Conservation (phyloP, 805 yeast species). For the Saturnispora sekii region DNA sequence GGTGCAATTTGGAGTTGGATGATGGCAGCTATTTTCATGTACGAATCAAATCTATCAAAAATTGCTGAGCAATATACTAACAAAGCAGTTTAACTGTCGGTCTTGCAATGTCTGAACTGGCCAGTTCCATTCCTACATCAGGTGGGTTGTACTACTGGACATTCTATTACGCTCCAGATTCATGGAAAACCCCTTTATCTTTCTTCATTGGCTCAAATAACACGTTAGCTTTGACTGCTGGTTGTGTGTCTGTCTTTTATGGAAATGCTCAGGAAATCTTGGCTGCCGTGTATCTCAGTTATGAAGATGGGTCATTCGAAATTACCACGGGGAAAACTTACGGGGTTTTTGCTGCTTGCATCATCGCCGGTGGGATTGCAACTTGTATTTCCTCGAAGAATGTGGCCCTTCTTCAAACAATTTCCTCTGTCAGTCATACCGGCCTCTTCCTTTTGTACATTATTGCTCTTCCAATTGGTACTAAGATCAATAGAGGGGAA, state of each 20-base stretch:
- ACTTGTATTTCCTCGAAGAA: conserved; percentile 48
- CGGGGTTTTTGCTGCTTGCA: conserved; percentile 55
- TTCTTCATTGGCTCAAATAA: conserved; percentile 58
- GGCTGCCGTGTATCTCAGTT: conserved; percentile 42
- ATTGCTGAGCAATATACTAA: too few relatives aligned
- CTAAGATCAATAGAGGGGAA: conserved; percentile 24
- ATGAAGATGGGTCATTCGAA: conserved; percentile 40
- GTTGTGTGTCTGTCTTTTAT: conserved; percentile 54
- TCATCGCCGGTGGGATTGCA: conserved; percentile 37
- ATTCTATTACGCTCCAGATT: conserved; percentile 51
- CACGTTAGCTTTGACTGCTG: conserved; percentile 53
- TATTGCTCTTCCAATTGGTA: conserved; percentile 57
- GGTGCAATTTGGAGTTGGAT: conserved; percentile 68
- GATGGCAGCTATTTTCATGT: conserved; percentile 30
- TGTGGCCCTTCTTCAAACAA: conserved; percentile 46
- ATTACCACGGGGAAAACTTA: conserved; percentile 45
- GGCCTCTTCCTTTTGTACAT: conserved; percentile 41
- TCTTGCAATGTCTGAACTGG: conserved; percentile 53
- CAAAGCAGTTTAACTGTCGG: conserved; percentile 35
- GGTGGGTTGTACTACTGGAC: conserved; percentile 68
- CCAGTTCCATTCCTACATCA: conserved; percentile 59
- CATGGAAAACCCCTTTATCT: conserved; percentile 39
- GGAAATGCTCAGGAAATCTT: conserved; percentile 50
- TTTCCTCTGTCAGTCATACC: conserved; percentile 44
- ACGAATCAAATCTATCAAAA: too few relatives aligned